These are phyloP conservation scores for Penicillium mononematosum DNA, from an alignment of 495 filamentous ascomycete species.

Conservation along the genomic window DNA sequence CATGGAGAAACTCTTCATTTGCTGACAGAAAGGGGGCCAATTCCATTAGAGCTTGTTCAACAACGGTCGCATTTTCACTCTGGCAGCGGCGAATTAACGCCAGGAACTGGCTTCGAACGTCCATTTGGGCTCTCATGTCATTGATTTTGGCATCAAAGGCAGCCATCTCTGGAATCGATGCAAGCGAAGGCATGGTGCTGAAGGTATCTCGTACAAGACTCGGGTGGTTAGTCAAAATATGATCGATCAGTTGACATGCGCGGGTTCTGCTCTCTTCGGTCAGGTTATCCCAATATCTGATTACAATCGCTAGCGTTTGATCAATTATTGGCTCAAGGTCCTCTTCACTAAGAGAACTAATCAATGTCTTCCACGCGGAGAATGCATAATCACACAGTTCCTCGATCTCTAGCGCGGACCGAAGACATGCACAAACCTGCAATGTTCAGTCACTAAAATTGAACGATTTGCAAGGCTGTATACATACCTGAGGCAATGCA, in stretches of 20 bases:
- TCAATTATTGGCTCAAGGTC: constrained; percentile 78
- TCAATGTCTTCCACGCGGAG: constrained; percentile 76
- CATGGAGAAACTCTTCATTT: constrained; percentile 79
- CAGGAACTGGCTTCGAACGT: constrained; percentile 60
- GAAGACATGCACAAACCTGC: constrained; percentile 69
- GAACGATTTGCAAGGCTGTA: constrained; percentile 29
- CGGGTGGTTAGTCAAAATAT: constrained; percentile 61
- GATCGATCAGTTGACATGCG: constrained; percentile 59
- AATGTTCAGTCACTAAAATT: not conserved
- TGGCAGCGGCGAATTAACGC: constrained; percentile 69
- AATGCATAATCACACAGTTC: constrained; percentile 76
- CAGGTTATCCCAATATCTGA: constrained; percentile 73
- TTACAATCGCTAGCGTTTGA: constrained; percentile 82
- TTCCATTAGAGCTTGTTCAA: constrained; percentile 74
- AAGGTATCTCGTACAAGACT: constrained; percentile 61
- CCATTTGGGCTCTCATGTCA: constrained; percentile 58
- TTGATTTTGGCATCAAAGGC: constrained; percentile 62
- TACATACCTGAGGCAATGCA: constrained; percentile 80
- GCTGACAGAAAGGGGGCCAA: constrained; percentile 66
- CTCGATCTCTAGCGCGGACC: constrained; percentile 72
- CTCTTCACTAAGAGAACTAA: constrained; percentile 68
- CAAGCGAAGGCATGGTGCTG: constrained; percentile 73
- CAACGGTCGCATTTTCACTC: constrained; percentile 82
- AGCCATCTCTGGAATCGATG: constrained; percentile 65
- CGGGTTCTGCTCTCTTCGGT: constrained; percentile 55